A percentile compares a stretch with the other conserved stretches of the same genome.
Evolutionary conservation across 2,329 filamentous ascomycete species (phyloP).

Genomic region (Colletotrichum kahawae): DNA sequence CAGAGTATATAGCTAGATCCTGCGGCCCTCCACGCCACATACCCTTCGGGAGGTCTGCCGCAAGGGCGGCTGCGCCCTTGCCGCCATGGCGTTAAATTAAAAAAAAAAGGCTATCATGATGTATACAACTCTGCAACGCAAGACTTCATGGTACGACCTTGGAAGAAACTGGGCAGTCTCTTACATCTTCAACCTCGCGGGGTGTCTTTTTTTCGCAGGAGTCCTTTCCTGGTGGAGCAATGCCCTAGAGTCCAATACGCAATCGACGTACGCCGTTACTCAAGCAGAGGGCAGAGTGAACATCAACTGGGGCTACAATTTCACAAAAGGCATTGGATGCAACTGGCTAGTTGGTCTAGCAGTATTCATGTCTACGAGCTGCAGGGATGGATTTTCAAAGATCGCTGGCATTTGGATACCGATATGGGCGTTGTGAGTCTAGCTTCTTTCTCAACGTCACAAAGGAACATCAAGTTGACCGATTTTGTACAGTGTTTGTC

Average conservation of each 20-base stretch:
- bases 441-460: neutral
- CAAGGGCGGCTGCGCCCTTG: too few relatives aligned
- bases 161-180: neutral
- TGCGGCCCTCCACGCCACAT: too few relatives aligned
- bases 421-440: neutral
- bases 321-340: neutral
- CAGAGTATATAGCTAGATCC: too few relatives aligned
- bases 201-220: neutral
- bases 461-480: neutral
- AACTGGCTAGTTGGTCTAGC: constrained; percentile 2
- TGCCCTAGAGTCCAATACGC: neutral
- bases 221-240: neutral
- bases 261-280: neutral
- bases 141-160: neutral
- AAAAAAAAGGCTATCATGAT: constrained; percentile 6
- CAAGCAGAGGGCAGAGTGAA: constrained; percentile 1
- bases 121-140: neutral
- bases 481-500: neutral
- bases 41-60: too few relatives aligned
- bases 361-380: neutral
- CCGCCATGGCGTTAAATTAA: too few relatives aligned
- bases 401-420: constrained; percentile 7
- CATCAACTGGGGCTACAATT: constrained; percentile 1
- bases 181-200: constrained; percentile 1
- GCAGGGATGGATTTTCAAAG: neutral